A percentile compares a stretch with the other conserved stretches of the same genome.
Evolutionary conservation across 306 rosid species (phyloP).

Genomic region (Styphnolobium japonicum): DNA sequence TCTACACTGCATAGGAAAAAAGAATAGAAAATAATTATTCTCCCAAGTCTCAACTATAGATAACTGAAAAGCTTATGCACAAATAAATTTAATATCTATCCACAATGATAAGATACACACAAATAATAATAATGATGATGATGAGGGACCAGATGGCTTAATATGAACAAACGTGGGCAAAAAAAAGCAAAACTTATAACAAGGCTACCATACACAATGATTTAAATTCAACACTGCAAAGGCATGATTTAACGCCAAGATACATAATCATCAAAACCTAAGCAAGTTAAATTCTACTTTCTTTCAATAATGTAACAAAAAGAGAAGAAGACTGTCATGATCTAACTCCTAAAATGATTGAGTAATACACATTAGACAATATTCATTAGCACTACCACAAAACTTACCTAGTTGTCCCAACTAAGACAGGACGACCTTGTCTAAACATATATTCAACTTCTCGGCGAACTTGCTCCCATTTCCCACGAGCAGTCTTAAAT

Average conservation of each 20-base stretch:
- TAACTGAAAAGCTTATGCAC: slow-evolving; percentile 11
- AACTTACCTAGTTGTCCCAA: slow-evolving; percentile 90
- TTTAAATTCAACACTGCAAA: background rate
- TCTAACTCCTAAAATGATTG: background rate
- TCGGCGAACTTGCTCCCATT: slow-evolving; percentile 90
- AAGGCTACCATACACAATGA: background rate
- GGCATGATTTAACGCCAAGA: background rate
- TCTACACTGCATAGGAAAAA: slow-evolving; percentile 71
- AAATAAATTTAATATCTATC: slow-evolving; percentile 6
- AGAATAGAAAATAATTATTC: slow-evolving; percentile 23
- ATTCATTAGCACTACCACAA: slow-evolving; percentile 16
- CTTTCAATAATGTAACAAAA: background rate
- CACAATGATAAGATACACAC: background rate
- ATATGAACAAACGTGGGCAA: background rate
- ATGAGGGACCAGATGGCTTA: background rate
- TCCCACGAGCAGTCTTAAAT: slow-evolving; percentile 84
- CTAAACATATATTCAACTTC: slow-evolving; percentile 92
- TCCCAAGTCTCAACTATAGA: slow-evolving; percentile 11
- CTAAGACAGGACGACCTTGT: slow-evolving; percentile 93
- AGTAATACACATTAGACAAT: slow-evolving; percentile 15
- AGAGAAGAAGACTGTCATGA: background rate
- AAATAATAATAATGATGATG: background rate
- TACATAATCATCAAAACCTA: background rate
- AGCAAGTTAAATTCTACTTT: background rate
- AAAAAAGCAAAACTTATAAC: background rate